A percentile compares a stretch with the other conserved stretches of the same genome.
Conservation (phyloP, 1,284 basidiomycete genomes). For the Boletus hoseneyae region DNA sequence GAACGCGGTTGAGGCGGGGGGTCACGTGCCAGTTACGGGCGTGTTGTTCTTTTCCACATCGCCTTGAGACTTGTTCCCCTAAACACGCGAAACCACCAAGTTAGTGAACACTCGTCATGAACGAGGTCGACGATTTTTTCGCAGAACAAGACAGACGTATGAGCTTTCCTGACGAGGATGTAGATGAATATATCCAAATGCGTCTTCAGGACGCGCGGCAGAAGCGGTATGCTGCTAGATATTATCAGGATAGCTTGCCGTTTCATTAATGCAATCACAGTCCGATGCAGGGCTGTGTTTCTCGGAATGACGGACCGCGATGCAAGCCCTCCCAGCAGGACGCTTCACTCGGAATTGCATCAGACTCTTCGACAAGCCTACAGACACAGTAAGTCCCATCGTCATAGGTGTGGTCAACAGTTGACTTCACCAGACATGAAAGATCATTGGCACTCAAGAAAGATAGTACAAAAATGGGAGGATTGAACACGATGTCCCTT, state of each 20-base stretch:
- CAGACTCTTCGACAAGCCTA: neutral
- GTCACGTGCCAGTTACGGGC: too few relatives aligned
- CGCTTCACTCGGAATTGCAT: neutral
- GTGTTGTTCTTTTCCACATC: too few relatives aligned
- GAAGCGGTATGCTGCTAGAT: slow-evolving; percentile 19
- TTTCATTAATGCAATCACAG: slow-evolving; percentile 9
- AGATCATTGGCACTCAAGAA: neutral
- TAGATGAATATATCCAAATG: slow-evolving; percentile 33
- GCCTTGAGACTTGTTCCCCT: too few relatives aligned
- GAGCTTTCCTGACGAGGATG: slow-evolving; percentile 49
- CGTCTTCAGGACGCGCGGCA: slow-evolving; percentile 21
- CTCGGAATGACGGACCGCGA: slow-evolving; percentile 1
- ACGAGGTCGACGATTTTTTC: slow-evolving; percentile 44
- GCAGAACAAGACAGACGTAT: slow-evolving; percentile 51
- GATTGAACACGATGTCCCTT: neutral
- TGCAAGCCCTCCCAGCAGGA: neutral
- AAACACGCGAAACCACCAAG: too few relatives aligned
- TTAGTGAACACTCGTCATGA: slow-evolving; percentile 8
- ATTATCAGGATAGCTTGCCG: neutral
- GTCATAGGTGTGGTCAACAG: neutral
- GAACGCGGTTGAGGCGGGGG: too few relatives aligned
- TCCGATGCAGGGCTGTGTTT: slow-evolving; percentile 3
- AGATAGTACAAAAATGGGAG: neutral
- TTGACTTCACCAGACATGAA: slow-evolving; percentile 4
- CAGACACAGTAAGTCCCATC: slow-evolving; percentile 13